Conservation (phyloP, 768 basidiomycete genomes). For the Daedalea quercina region DNA sequence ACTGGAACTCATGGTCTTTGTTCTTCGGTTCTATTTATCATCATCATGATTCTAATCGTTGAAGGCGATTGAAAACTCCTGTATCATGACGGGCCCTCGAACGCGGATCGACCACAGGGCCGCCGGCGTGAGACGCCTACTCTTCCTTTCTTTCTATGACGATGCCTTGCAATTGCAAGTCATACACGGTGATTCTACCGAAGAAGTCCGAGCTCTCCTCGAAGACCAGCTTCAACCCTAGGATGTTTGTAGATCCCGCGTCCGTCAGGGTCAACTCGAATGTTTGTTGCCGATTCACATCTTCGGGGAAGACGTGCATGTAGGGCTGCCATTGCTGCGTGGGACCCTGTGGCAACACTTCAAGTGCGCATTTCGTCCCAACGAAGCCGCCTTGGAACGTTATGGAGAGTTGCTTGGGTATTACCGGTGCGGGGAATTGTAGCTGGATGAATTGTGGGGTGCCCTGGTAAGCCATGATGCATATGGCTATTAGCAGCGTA, state of each 20-base stretch:
- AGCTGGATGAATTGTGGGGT: constrained; percentile 72
- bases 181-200: constrained; percentile 72
- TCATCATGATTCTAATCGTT: too few relatives aligned
- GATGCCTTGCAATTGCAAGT: constrained; percentile 35
- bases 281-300: constrained; percentile 65
- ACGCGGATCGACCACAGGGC: too few relatives aligned
- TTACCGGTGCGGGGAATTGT: constrained; percentile 44
- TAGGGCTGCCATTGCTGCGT: constrained; percentile 40
- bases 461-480: constrained; percentile 41
- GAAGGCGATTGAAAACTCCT: too few relatives aligned
- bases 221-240: constrained; percentile 59
- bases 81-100: too few relatives aligned
- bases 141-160: neutral
- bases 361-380: constrained; percentile 55
- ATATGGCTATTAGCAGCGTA: neutral
- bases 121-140: too few relatives aligned
- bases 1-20: too few relatives aligned
- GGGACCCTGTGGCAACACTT: constrained; percentile 26
- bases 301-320: constrained; percentile 65
- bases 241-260: constrained; percentile 26
- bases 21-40: too few relatives aligned
- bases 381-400: constrained; percentile 89
- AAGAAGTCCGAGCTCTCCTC: constrained; percentile 84
- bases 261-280: constrained; percentile 33
- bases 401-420: constrained; percentile 48